Base-by-base conservation (phyloP, 345 rosid species). In the Arabis hirsuta region DNA sequence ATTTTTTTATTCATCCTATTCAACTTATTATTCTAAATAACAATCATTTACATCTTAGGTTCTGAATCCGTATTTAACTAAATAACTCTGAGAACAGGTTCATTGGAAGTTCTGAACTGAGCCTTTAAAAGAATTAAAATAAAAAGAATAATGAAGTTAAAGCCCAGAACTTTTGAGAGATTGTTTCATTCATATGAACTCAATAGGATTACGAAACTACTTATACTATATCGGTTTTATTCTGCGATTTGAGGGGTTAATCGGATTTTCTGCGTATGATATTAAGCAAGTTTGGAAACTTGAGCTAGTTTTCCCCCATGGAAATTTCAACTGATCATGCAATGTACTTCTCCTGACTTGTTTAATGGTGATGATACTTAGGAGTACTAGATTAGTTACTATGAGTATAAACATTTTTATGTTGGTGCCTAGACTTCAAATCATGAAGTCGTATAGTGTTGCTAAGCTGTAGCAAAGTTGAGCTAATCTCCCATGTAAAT, bases 311-410 rank as follows among this genome's bases (percentile, higher is more conserved):
- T 22, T 22, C 24, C 24, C 24, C 24, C 24, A 22, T 22, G 24
- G 24, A 22, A 22, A 22, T 22, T 22, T 22, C 24, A 22, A 22
- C 2, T 22, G 24, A 22, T 22, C 24, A 22, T 22, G 24, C 24
- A 22, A 22, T 5, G 14, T 7, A 54, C 19, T 26, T 68, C 13
- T 31, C 50, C 9, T 20, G 54, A 27, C 31, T 55, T 19, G 52
- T 67, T 43, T 67, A 22, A 20, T 12, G 19, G 39, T 7, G 67
- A 45, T 29, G 69, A 62, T 53, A 22, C 26, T 59, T 41, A 38
- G 16, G 65, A 61, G 22, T 60, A 24, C 4, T 42, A 22, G 52
- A 61, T n/a, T 44, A 43, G 66, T 44, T n/a, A 13, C 36, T 43
- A 11, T 19, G 63, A 58, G 47, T 39, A 57, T 32, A 29, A 7